These are phyloP conservation scores for Cyberlindnera bimundalis DNA, from an alignment of 805 yeast genomes.

Conservation along the genomic window DNA sequence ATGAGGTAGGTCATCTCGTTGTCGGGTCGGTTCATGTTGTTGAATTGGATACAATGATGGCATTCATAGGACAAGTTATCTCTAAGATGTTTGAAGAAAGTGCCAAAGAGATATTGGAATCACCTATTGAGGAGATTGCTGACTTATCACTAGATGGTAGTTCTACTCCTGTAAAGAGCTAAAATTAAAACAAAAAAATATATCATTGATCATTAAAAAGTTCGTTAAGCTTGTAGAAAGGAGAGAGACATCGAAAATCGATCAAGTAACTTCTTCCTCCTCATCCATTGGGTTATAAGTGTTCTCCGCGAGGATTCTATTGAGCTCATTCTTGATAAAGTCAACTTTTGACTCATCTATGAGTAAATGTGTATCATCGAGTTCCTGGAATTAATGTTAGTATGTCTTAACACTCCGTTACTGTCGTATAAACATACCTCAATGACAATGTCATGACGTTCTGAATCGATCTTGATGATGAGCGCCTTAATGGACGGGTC, in stretches of 20 bases:
- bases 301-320: slow-evolving; percentile 72
- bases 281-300: slow-evolving; percentile 82
- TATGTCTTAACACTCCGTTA: background rate
- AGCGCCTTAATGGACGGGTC: slow-evolving; percentile 93
- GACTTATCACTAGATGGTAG: background rate
- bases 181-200: background rate
- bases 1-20: slow-evolving; percentile 22
- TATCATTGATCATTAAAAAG: background rate
- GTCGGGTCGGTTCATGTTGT: slow-evolving; percentile 45
- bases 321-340: slow-evolving; percentile 73
- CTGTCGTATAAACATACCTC: slow-evolving; percentile 35
- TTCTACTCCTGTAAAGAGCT: background rate
- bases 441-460: slow-evolving; percentile 65
- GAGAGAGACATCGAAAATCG: too few relatives aligned
- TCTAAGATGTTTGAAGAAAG: slow-evolving; percentile 29
- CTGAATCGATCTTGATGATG: slow-evolving; percentile 76
- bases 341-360: slow-evolving; percentile 76
- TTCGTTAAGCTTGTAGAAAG: background rate
- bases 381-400: too few relatives aligned
- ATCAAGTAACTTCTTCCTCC: slow-evolving; percentile 38
- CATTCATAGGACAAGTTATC: slow-evolving; percentile 40
- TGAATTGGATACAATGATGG: slow-evolving; percentile 60
- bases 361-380: slow-evolving; percentile 87
- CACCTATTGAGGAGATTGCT: slow-evolving; percentile 1
- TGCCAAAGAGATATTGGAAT: slow-evolving; percentile 10